Base-by-base conservation (phyloP, 352 stramenopile genomes). In the Phytophthora kernoviae region DNA sequence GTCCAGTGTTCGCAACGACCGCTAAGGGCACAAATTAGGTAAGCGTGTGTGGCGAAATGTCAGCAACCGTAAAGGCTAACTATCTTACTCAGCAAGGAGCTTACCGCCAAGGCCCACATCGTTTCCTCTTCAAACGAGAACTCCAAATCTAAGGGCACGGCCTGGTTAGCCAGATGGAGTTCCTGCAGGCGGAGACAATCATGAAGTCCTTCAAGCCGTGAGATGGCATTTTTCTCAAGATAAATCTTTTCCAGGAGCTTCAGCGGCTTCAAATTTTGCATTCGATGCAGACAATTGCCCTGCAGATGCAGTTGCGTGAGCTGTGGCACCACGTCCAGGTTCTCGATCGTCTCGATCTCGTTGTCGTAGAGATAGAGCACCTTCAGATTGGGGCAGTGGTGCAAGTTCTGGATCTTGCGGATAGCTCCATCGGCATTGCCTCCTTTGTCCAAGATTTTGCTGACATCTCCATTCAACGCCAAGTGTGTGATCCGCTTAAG, bases 291-390 rank as follows among this genome's bases (percentile, higher is more conserved):
- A 10, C 59, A 65, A 48, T 93, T 93, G 63, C 83, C 76, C 63
- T 93, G 84, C 14, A 93, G 53, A 54, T 93, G 78, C 45, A 93
- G 39, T 15, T 93, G 84, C 47, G 81, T 88, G 53, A 93, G 62
- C 48, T 84, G 69, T 30, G 68, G 47, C 21, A 77, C 68, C 0
- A n/a, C 67, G 15, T 84, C 70, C 8, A 93, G 66, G 43, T 77
- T 75, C 44, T 90, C 80, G 36, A 91, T 79, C 8, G 14, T 30
- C 18, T 75, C 50, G 43, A 93, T 68, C 20, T 80, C 74, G 56
- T 90, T 93, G 70, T 90, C 81, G 70, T 93, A 93, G 40, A 93
- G 66, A 52, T 93, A 93, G 1, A 93, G 64, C 32, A 93, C 81
- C 61, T 85, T 81, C 15, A 90, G 59, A 27, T 83, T 81, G 18